Evolutionary conservation across 2,329 filamentous ascomycete species (phyloP), one percentile per base, ranked within the genome.

Genomic region (Pseudogymnoascus destructans): DNA sequence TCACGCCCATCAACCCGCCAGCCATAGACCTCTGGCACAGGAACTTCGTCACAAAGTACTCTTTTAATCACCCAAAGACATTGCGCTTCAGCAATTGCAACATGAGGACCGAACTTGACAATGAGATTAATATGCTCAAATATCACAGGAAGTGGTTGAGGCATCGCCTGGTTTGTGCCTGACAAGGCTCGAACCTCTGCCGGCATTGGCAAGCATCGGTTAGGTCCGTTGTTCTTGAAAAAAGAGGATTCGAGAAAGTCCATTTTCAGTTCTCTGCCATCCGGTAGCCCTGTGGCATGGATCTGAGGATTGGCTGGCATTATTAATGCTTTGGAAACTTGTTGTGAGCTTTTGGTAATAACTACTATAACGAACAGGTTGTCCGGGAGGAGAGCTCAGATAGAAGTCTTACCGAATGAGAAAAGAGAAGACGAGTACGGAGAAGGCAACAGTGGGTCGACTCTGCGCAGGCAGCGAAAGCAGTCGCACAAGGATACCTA

Each of bases 21-120:
- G 8, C 70, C 69, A 59, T 70, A 72, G 19, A 73, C 60, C 59
- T 72, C 69, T 10, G 70, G 71, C 32, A 72, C 70, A 6, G 69
- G 70, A 15, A 72, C 64, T 55, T 58, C 6, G 23, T 62, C 62
- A 25, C 59, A 33, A 5, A 70, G 59, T 19, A 62, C 35, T 13
- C 57, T 55, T 35, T 59, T 57, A 55, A 71, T 56, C 11, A 62
- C 63, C 64, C 67, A 70, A 11, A 71, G 66, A 58, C 57, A 64
- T 61, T 68, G 66, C 19, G 60, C 70, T 60, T 72, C 70, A 4
- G 66, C 60, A 54, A 70, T 57, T 15, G 58, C 57, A 6, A 66
- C 60, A 17, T 59, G 11, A 27, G 36, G 61, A 58, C 68, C 70
- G 63, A 65, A 70, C 59, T 72, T 73, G 15, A 71, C 67, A 58